These are phyloP conservation scores for Sporothrix globosa DNA, from an alignment of 2,329 filamentous ascomycete genomes.

Conservation along the genomic window DNA sequence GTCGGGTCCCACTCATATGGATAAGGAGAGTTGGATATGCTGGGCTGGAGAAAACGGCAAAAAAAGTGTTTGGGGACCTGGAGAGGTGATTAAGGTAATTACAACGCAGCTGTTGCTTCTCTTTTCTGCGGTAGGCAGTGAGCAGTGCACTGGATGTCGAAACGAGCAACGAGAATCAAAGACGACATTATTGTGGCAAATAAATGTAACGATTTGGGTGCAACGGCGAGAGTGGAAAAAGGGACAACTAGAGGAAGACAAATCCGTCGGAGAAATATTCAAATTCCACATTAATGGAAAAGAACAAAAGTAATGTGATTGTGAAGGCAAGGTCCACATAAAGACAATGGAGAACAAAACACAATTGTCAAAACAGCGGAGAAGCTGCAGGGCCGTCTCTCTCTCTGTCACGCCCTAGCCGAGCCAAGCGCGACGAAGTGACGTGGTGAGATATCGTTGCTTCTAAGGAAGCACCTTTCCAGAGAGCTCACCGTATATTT, in stretches of 20 bases:
- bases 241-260: neutral
- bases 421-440: slow-evolving; percentile 9
- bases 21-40: neutral
- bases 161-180: slow-evolving; percentile 1
- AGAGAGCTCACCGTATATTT: neutral
- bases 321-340: neutral
- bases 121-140: neutral
- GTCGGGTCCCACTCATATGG: slow-evolving; percentile 23
- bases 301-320: neutral
- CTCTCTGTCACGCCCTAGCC: neutral
- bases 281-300: neutral
- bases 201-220: neutral
- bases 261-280: neutral
- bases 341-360: neutral
- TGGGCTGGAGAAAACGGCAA: neutral
- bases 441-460: neutral
- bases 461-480: neutral
- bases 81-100: too few relatives aligned
- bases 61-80: neutral
- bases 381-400: neutral
- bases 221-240: neutral
- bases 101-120: too few relatives aligned
- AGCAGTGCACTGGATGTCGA: neutral
- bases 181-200: neutral
- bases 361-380: slow-evolving; percentile 1